These are phyloP conservation scores for Mycotypha africana DNA, from an alignment of 371 early-diverging fungal species.

Conservation along the genomic window DNA sequence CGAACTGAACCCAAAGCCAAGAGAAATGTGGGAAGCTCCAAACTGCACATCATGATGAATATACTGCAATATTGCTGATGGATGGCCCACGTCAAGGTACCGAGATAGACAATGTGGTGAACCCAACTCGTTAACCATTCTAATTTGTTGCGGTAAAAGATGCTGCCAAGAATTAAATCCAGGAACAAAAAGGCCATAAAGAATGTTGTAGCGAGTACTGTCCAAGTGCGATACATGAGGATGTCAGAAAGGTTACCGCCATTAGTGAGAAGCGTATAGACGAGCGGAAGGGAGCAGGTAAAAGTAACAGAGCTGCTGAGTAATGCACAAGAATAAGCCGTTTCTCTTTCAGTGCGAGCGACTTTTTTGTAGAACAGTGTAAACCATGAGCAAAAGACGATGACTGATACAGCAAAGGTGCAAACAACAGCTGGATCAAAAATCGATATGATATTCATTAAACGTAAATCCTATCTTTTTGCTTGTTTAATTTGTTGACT, in stretches of 20 bases:
- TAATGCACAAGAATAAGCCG: conserved; percentile 30
- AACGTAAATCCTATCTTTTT: too few relatives aligned
- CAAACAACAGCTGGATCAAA: conserved; percentile 7
- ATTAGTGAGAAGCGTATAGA: conserved; percentile 8
- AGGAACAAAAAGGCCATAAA: conserved; percentile 39
- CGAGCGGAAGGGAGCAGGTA: conserved; percentile 23
- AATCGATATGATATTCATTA: too few relatives aligned
- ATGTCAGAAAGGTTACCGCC: conserved; percentile 12
- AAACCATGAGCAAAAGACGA: conserved; percentile 11
- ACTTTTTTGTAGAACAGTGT: conserved; percentile 8
- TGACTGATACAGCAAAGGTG: conserved; percentile 2
- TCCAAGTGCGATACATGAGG: conserved; percentile 20
- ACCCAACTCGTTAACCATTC: conserved; percentile 51
- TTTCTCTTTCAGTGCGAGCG: conserved; percentile 22
- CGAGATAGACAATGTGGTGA: conserved; percentile 47
- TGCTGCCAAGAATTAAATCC: conserved; percentile 40
- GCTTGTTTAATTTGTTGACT: too few relatives aligned
- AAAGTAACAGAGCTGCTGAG: conserved; percentile 29
- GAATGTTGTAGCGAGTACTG: conserved; percentile 23
- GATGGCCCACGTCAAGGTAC: conserved; percentile 24
- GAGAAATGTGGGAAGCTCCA: conserved; percentile 37
- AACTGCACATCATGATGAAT: conserved; percentile 31
- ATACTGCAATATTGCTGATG: conserved; percentile 11
- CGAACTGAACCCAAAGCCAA: conserved; percentile 35
- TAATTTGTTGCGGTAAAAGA: conserved; percentile 42